Percentiles rank a stretch among this genome's conserved stretches.
These are phyloP conservation scores for Chalara sp. DNA, from an alignment of 2,329 filamentous ascomycete genomes.

Conservation along the genomic window DNA sequence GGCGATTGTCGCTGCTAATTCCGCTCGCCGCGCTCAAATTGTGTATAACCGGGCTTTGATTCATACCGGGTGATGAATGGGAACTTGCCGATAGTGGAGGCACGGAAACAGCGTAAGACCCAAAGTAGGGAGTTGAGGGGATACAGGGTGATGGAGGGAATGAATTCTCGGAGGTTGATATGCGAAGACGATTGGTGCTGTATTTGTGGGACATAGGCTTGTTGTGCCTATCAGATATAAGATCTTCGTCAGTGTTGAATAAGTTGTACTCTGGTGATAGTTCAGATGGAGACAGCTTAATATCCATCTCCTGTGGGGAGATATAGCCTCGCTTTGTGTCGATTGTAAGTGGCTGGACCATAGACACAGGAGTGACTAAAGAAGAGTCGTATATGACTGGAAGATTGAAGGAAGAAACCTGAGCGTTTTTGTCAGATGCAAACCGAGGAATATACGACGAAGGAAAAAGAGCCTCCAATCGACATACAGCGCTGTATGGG, in stretches of 20 bases:
- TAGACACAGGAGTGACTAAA: slow-evolving; percentile 21
- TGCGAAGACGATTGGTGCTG: slow-evolving; percentile 5
- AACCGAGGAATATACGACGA: background rate
- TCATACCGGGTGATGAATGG: slow-evolving; percentile 13
- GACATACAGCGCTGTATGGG: slow-evolving; percentile 23
- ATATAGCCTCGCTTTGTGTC: no score
- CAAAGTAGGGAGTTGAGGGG: slow-evolving; percentile 15
- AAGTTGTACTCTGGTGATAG: slow-evolving; percentile 12
- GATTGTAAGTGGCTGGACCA: slow-evolving; percentile 12
- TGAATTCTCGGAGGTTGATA: slow-evolving; percentile 12
- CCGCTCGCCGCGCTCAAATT: slow-evolving; percentile 11
- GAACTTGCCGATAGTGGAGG: slow-evolving; percentile 10
- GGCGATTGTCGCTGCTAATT: slow-evolving; percentile 8
- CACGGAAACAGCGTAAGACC: slow-evolving; percentile 20
- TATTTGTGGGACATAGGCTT: slow-evolving; percentile 21
- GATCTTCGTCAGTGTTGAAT: slow-evolving; percentile 13
- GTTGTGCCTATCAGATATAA: slow-evolving; percentile 1
- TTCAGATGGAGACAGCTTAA: slow-evolving; percentile 14
- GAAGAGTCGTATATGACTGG: slow-evolving; percentile 20
- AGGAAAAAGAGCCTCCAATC: background rate
- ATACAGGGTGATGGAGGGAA: slow-evolving; percentile 13
- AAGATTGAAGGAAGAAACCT: slow-evolving; percentile 26
- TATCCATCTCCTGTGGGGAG: slow-evolving; percentile 8
- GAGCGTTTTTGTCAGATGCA: slow-evolving; percentile 7
- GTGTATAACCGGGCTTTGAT: slow-evolving; percentile 9